phyloP scores from a whole-genome alignment of 164 flowering plant genomes.

The Malania oleifera region DNA sequence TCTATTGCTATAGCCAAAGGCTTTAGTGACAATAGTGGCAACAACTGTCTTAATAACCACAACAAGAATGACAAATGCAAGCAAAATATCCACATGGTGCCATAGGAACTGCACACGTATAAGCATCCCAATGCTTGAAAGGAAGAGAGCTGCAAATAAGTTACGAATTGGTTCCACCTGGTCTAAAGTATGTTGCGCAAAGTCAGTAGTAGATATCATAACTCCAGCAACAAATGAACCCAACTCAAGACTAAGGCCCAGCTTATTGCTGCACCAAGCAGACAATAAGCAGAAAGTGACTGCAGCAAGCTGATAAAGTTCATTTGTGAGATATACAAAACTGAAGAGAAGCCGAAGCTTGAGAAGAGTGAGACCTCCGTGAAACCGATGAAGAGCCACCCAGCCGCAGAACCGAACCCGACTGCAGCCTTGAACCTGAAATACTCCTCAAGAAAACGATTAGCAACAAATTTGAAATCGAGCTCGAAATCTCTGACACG shows the following conservation, averaged over 20 bases:
- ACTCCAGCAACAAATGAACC: slow-evolving; percentile 98
- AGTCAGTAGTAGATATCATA: slow-evolving; percentile 94
- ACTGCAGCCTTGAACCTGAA: too few species aligned
- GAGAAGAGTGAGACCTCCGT: too few species aligned
- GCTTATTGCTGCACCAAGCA: slow-evolving; percentile 98
- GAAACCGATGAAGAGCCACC: too few species aligned
- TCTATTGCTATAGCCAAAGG: slow-evolving; percentile 65
- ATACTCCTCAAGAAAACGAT: too few species aligned
- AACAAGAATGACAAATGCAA: slow-evolving; percentile 90
- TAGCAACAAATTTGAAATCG: too few species aligned
- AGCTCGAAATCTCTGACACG: too few species aligned
- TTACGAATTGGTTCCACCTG: slow-evolving; percentile 99
- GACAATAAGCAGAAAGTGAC: too few species aligned
- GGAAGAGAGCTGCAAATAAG: slow-evolving; percentile 94
- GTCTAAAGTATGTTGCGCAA: slow-evolving; percentile 86
- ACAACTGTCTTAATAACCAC: slow-evolving; percentile 75
- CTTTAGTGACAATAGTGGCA: slow-evolving; percentile 52
- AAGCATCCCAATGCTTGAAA: slow-evolving; percentile 97
- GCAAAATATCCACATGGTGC: slow-evolving; percentile 90
- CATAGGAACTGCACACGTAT: slow-evolving; percentile 89
- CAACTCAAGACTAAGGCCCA: slow-evolving; percentile 94
- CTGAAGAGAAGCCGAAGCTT: too few species aligned
- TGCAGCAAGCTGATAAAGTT: too few species aligned
- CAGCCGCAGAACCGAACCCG: too few species aligned
- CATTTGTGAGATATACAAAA: too few species aligned